Evolutionary conservation across 2,329 filamentous ascomycete genomes (phyloP), one percentile per base, ranked within the genome.

Genomic region (Neocatenulostroma microsporum): DNA sequence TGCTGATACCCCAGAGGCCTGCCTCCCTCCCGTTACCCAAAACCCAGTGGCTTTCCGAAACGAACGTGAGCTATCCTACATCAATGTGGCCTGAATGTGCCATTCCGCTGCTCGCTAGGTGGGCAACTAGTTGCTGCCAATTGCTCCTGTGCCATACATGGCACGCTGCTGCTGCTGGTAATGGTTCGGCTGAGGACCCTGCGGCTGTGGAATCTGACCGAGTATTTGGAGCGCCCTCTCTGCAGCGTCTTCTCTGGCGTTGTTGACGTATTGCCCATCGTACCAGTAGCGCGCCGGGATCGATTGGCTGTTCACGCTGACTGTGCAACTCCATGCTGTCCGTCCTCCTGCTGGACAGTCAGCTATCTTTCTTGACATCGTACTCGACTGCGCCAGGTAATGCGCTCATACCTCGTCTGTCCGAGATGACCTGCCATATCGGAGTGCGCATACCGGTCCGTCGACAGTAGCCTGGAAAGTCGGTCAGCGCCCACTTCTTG

Each of bases 211-310:
- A 25, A 54, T 37, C 35, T 55, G 50, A 18, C 51, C 54, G 37
- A 84, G 61, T 62, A 70, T 73, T 54, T 70, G 73, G 42, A 83
- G 61, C 18, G 86, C 86, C 44, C 82, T 74, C 63, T 94, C 85
- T 47, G 87, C 86, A n/a, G 85, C 87, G 58, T 94, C 87, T 62
- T 94, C 87, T 63, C 78, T 81, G 40, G 86, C 86, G 55, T 93
- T 93, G 68, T 88, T 78, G 61, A 89, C 72, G 56, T 85, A 86
- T 58, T 85, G 78, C 43, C 86, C 86, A 61, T 93, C 87, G 63
- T 94, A 94, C 85, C 85, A 94, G 64, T 78, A 94, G 45, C 85
- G 76, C 30, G 86, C 86, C n/a, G 72, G 58, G 51, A 84, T 72
- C 30, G 66, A 71, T 34, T 72, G 65, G 36, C 79, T 80, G 50